Evolutionary conservation across 1,284 basidiomycete species (phyloP), one percentile per base, ranked within the genome.

Genomic region (Spongiforma sp.): DNA sequence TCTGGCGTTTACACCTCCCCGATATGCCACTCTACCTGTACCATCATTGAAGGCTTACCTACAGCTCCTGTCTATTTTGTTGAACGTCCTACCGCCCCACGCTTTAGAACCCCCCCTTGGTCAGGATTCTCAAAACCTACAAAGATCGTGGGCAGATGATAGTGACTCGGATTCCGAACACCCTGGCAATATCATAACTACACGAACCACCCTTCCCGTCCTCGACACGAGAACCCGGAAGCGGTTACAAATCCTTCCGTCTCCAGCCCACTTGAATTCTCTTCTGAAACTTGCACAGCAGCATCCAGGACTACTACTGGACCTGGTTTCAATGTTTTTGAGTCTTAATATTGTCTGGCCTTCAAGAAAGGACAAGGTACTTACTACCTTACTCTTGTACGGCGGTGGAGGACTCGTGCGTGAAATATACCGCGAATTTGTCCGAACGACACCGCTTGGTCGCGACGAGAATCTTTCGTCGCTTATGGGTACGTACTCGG

Each of bases 341-440:
- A 79, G 84, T 5, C 75, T 93, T 34, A 82, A 81, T 33, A 76
- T 80, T 0, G 79, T 85, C 1, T 93, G 91, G 83, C 87, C 92
- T 1, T 75, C 82, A 4, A 78, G 82, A 58, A 82, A 83, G 68
- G 87, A 90, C 61, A 78, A 80, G 54, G 77, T 89, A 1, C 78
- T 89, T 9, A 79, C 82, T 17, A 76, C 80, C 1, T 74, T 88
- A 9, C 78, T 86, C 5, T 80, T 81, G n/a, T 81, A 79, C 62
- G 81, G 82, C 11, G 82, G 84, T 2, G 85, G 86, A 1, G 86
- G 87, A 1, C 76, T 96, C 9, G 81, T 94, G 5, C 85, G 92
- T 43, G 88, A 93, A 71, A 79, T 96, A 33, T 96, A 91, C 77
- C 81, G 93, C 17, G 82, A 83, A 2, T 87, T 87, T 61, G 88